Percentiles rank a stretch among this genome's conserved stretches.
phyloP scores from a whole-genome alignment of 805 yeast species.

The Candida sakaeoensis region DNA sequence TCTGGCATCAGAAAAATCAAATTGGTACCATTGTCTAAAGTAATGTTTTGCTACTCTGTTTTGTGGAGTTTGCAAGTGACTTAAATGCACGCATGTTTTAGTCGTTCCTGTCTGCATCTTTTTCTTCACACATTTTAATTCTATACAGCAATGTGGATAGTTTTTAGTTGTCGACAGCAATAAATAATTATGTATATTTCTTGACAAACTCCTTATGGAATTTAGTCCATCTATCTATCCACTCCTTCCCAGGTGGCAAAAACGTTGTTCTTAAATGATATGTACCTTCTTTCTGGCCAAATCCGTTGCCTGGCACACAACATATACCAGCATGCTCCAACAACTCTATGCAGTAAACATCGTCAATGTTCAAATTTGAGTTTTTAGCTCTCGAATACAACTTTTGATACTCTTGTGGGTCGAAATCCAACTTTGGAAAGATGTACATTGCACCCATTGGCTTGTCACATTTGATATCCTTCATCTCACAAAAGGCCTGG shows the following conservation, averaged over 20 bases:
- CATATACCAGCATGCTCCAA: slow-evolving; percentile 91
- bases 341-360: slow-evolving; percentile 79
- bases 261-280: slow-evolving; percentile 95
- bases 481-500: slow-evolving; percentile 70
- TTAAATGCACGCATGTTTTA: no score
- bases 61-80: no score
- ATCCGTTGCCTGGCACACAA: slow-evolving; percentile 96
- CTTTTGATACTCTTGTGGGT: slow-evolving; percentile 40
- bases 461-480: slow-evolving; percentile 78
- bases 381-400: slow-evolving; percentile 61
- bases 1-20: no score
- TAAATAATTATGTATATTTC: slow-evolving; percentile 37
- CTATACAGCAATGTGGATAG: no score
- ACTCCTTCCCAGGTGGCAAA: slow-evolving; percentile 89
- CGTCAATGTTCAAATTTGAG: slow-evolving; percentile 66
- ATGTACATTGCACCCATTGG: slow-evolving; percentile 99
- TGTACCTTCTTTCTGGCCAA: slow-evolving; percentile 88
- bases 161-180: no score
- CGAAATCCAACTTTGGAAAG: slow-evolving; percentile 74
- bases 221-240: slow-evolving; percentile 73
- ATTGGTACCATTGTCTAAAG: no score
- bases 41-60: no score
- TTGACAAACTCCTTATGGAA: slow-evolving; percentile 75
- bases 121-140: no score
- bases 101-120: no score